Base-by-base conservation (phyloP, 2,329 filamentous ascomycete genomes). In the Colletotrichum paranaense region DNA sequence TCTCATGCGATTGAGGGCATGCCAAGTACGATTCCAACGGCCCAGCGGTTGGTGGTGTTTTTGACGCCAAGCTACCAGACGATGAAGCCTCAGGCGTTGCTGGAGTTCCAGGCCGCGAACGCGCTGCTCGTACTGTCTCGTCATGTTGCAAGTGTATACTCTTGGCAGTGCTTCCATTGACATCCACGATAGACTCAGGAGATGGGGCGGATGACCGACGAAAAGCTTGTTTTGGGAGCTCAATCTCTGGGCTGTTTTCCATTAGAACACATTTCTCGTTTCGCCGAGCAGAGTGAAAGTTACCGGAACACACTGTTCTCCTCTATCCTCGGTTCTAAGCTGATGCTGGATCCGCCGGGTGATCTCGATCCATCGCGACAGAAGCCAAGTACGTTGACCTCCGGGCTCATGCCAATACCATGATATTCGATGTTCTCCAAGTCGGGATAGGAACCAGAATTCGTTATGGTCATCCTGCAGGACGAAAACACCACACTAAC, bases 321-420 rank as follows among this genome's bases (percentile, higher is more conserved):
- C 42, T 26, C 35, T 49, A n/a, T 49, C 7, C 46, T 57, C 9
- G 53, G 32, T 35, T 38, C 59, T 8, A 69, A 24, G 26, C 5
- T 64, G 53, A 69, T 64, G 14, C 66, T 64, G 16, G 24, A 73
- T 16, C 26, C 26, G 26, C n/a, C 58, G 9, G 66, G 66, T 14
- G 66, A 69, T 11, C 46, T 16, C 22, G 38, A 46, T 19, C n/a
- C n/a, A 26, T 28, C 22, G 4, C 30, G 19, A 5, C 12, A 24
- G 19, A 49, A 46, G 7, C 26, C 42, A 16, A 22, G 5, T 35
- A 24, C 42, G 22, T 63, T 46, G 19, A 64, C 16, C 14, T 64
- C 70, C 19, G 62, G 24, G 26, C 49, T 46, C 53, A 26, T 26
- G 14, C 70, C 66, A 46, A 73, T 73, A 14, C 59, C 66, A 68